phyloP scores from a whole-genome alignment of 257 asterid species.

The Lycium barbarum region DNA sequence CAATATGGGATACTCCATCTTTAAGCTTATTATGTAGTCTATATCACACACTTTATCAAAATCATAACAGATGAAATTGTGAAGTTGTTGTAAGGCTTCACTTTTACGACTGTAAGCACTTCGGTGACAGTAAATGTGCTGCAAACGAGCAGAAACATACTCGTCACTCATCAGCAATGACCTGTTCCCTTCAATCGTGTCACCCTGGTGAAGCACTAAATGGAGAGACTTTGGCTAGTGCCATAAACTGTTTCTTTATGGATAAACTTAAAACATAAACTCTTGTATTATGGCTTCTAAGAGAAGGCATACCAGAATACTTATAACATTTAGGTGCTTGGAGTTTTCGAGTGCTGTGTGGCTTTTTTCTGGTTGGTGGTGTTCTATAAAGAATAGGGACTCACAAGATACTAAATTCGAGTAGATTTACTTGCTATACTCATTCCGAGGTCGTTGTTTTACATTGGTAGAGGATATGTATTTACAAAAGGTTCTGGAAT shows the following conservation, averaged over 20 bases:
- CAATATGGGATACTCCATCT: neutral
- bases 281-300: slow-evolving; percentile 16
- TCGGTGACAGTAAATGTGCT: slow-evolving; percentile 2
- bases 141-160: neutral
- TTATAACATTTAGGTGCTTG: neutral
- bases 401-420: neutral
- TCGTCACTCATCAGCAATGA: neutral
- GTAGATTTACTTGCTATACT: slow-evolving; percentile 12
- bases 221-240: slow-evolving; percentile 1
- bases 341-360: neutral
- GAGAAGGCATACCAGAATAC: neutral
- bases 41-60: slow-evolving; percentile 8
- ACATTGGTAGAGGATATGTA: neutral
- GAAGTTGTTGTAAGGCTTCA: neutral
- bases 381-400: slow-evolving; percentile 5
- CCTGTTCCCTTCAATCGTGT: neutral
- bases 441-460: neutral
- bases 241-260: neutral
- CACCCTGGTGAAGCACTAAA: neutral
- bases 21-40: slow-evolving; percentile 1
- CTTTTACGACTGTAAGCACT: neutral
- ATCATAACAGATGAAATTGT: neutral
- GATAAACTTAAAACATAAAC: neutral
- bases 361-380: slow-evolving; percentile 14
- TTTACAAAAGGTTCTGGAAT: neutral